Evolutionary conservation across 371 early-diverging fungal genomes (phyloP), one percentile per base, ranked within the genome.

Genomic region (Conidiobolus incongruus): DNA sequence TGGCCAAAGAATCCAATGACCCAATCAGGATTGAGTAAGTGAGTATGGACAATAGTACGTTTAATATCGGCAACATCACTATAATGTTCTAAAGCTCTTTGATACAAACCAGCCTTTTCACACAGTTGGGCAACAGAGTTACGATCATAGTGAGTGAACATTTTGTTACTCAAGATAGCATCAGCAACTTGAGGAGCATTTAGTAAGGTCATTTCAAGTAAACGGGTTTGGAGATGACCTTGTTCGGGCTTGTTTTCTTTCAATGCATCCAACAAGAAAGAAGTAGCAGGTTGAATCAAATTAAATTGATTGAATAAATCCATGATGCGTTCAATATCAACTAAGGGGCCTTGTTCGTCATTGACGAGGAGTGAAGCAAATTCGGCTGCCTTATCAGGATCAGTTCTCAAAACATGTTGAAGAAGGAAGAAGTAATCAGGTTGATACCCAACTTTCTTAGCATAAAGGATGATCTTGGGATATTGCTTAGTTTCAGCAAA

Each of bases 151-250:
- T 92, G 86, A 22, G 76, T 75, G 51, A 95, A 81, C 82, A 92
- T 84, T 46, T 79, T 71, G 52, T 90, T 89, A 40, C 92, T 83
- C 28, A 96, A 60, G 47, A 96, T 94, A 37, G 95, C 97, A 59
- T 94, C 96, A 20, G 97, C 97, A 8, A 96, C 95, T 52, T 95
- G 95, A 31, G 94, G 95, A 6, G 91, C 89, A 49, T 90, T 85
- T 38, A 89, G 60, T 49, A 96, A 62, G 56, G 93, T 94, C 84
- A 95, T 89, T 59, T 95, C 94, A n/a, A 96, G 70, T 34, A 95
- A 66, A 43, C 84, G 76, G 4, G 97, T 96, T 60, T 96, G 93
- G 31, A 95, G 63, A 29, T 70, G 75, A 13, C 75, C 92, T 40
- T 94, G 86, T 47, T 90, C 80, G 22, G 86, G 83, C 40, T 65